Base-by-base conservation (phyloP, 2,329 filamentous ascomycete species). In the Trichoderma afroharzianum region DNA sequence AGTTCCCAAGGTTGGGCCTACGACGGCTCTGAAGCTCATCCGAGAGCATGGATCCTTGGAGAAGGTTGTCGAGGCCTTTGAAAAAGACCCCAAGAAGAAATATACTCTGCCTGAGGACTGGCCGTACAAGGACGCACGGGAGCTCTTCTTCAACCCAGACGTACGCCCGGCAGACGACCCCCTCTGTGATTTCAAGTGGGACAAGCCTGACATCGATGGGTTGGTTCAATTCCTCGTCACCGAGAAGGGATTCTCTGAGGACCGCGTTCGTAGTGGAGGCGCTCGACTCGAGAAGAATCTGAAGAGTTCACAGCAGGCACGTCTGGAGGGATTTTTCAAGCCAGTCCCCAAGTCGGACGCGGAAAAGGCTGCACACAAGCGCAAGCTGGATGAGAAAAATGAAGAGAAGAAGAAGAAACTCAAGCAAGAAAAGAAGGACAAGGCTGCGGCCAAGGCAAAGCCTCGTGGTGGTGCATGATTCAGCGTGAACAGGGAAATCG, bases 171-270 rank as follows among this genome's bases (percentile, higher is more conserved):
- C 95, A 28, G 93, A 97, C 76, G 89, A 97, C 77, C 90, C 93
- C 0, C 90, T 94, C 14, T 98, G 95, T 81, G 94, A 99, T 80
- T 97, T 98, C 86, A 98, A 97, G 82, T 99, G 97, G 96, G 94
- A 98, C 58, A 91, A 91, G 72, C 96, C 96, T 4, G 95, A 99
- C 77, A 86, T 96, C 1, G 94, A 98, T 2, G 95, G 94, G 0
- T 88, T 99, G 0, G 89, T 99, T 74, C 88, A 96, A 76, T 99
- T 93, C 81, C 85, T 99, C 2, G 96, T 97, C 4, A 90, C 90
- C 6, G 96, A 98, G 79, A 99, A 99, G 84, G 96, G 95, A 1
- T 99, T 99, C 86, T 97, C 91, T 33, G 97, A 99, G 80, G 96
- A 99, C 79, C 88, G 96, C 21, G 96, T 99, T 9, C 89, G 95